Evolutionary conservation across 139 green algal genomes (phyloP).

Genomic region (Chlorella vulgaris): DNA sequence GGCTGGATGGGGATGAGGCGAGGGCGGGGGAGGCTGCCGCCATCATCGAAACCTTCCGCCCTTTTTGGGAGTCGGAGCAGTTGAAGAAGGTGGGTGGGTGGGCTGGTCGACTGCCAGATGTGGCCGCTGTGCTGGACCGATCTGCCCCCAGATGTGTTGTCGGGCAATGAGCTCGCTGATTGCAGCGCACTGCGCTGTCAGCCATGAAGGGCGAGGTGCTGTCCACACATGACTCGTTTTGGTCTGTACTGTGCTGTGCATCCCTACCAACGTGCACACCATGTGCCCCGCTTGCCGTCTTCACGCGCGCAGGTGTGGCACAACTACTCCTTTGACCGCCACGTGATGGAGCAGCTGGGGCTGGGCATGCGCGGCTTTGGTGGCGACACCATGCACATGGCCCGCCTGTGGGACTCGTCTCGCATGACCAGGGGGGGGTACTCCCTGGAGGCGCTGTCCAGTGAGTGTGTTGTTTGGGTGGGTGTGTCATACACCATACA

Average conservation of each 20-base stretch:
- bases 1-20: constrained; percentile 51
- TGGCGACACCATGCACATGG: constrained; percentile 99
- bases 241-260: too few relatives aligned
- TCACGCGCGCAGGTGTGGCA: constrained; percentile 89
- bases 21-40: constrained; percentile 39
- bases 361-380: constrained; percentile 74
- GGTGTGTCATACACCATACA: too few relatives aligned
- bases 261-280: not conserved
- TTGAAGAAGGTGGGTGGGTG: constrained; percentile 65
- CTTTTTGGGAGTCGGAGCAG: constrained; percentile 78
- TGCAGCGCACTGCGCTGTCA: not conserved
- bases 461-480: constrained; percentile 20
- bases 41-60: constrained; percentile 76
- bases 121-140: too few relatives aligned
- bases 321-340: constrained; percentile 98
- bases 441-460: constrained; percentile 75
- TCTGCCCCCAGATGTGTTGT: not conserved
- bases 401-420: constrained; percentile 86
- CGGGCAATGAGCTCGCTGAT: not conserved
- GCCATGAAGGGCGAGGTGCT: too few relatives aligned
- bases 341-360: constrained; percentile 80
- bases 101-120: too few relatives aligned
- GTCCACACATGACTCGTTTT: too few relatives aligned
- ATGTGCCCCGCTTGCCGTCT: not conserved
- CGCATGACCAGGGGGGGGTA: constrained; percentile 75